Evolutionary conservation across 352 stramenopile genomes (phyloP), one percentile per base, ranked within the genome.

Genomic region (Globisporangium canariense): DNA sequence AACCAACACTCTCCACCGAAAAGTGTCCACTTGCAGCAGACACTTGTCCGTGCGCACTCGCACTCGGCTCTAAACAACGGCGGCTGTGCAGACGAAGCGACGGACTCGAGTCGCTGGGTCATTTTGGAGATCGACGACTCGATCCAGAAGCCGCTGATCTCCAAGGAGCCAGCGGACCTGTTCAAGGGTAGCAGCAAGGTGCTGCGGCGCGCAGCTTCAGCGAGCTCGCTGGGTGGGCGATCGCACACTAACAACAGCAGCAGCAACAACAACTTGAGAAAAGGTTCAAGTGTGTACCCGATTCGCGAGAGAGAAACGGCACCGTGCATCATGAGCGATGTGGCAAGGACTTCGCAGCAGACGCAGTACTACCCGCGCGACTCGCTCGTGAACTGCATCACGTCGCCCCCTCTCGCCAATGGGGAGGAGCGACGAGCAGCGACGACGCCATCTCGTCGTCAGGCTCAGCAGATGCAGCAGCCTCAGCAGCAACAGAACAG

Each of bases 61-160:
- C 13, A 66, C 25, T 54, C 40, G 32, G 25, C 43, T 9, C 25
- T 63, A 22, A 43, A 59, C 20, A 40, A 63, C 9, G 41, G 47
- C 10, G 61, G 14, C 13, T 64, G 32, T 22, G 18, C 16, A 22
- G 60, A 51, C 16, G 43, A 8, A 36, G 32, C 32, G 18, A 52
- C 25, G 11, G 43, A 32, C 45, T 20, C 43, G 16, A 60, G 52
- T 3, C 58, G 69, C 32, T 90, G 81, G 81, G 65, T 82, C 45
- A 85, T 90, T 63, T 72, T 74, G 7, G 76, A 90, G 59, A 49
- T 86, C n/a, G 75, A 82, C 54, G 76, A 84, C 64, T 67, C 68
- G 14, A 46, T 77, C 34, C 64, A 66, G 32, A 36, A 36, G 8
- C 57, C 47, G 34, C 25, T 67, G 28, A 62, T 55, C n/a, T 58